phyloP scores from a whole-genome alignment of 495 filamentous ascomycete species.

The Friedmanniomyces simplex region DNA sequence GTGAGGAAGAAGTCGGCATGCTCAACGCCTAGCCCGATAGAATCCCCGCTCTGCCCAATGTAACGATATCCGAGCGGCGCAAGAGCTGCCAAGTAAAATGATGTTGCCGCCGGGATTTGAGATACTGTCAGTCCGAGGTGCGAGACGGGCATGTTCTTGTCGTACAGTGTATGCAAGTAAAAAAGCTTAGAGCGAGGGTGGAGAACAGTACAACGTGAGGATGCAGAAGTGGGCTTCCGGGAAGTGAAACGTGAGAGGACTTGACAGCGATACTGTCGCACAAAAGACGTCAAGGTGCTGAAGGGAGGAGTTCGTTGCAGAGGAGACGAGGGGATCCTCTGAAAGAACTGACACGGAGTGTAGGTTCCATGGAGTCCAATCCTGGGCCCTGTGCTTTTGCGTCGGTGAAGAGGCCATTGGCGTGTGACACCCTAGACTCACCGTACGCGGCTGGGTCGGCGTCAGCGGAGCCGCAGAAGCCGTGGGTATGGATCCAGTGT shows the following conservation, averaged over 20 bases:
- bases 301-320: background rate
- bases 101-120: conserved; percentile 65
- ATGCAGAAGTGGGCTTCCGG: background rate
- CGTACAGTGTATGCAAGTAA: background rate
- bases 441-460: background rate
- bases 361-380: conserved; percentile 1
- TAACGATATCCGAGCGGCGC: conserved; percentile 67
- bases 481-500: background rate
- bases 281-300: background rate
- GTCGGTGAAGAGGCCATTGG: conserved; percentile 11
- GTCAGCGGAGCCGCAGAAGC: background rate
- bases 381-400: conserved; percentile 19
- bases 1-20: conserved; percentile 14
- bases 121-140: conserved; percentile 56
- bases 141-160: conserved; percentile 43
- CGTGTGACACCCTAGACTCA: conserved; percentile 4
- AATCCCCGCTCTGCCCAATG: conserved; percentile 38
- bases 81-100: conserved; percentile 67
- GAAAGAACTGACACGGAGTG: background rate
- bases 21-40: conserved; percentile 45
- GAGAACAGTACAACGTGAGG: conserved; percentile 18
- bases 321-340: background rate
- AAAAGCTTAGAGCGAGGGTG: background rate
- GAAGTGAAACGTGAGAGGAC: background rate
- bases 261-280: background rate